Base-by-base conservation (phyloP, 331 rosid genomes). In the Pyrus hybrid region DNA sequence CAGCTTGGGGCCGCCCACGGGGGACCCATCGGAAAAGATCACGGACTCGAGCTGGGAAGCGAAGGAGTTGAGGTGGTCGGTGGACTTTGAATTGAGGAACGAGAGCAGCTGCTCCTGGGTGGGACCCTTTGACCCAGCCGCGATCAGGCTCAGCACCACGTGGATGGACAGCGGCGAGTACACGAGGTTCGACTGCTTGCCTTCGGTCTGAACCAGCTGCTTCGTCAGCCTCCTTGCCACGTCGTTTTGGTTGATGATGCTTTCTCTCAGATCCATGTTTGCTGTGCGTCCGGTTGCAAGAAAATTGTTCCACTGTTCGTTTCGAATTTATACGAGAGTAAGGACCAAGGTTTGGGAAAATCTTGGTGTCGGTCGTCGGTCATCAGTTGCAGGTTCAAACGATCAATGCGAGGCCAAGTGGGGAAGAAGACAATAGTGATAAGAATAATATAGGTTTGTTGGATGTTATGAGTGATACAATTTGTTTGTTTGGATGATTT, bases 91-190 rank as follows among this genome's bases (percentile, higher is more conserved):
- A 73, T 80, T 86, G 75, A 94, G 99, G 79, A 92, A 94, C 43
- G 93, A 80, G 35, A 94, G 96, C 13, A 92, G 78, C 77, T 94
- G 91, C 20, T 90, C 80, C 21, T 74, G 88, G 5, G 95, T 86
- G 66, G 93, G 79, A 17, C 97, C 97, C 45, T 79, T 83, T 10
- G 95, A 90, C 2, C 91, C 97, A 8, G 93, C 83, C 2, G 97
- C 93, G 58, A 92, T 58, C 33, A 91, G 68, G 85, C 97, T 91
- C 0, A 94, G 86, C 29, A 90, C 86, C 13, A 87, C 85, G 57
- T 94, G 91, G 61, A 94, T 66, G 21, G 97, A 91, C 33, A 89
- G 71, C 10, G 99, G 97, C 45, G 99, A 94, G 74, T 86, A 77
- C 4, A 94, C 92, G 0, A 85, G 28, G 87, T 94, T 94, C 28